Percentiles rank a stretch among this genome's conserved stretches.
phyloP scores from a whole-genome alignment of 805 yeast species.

The Hermanozyma aechmeae region DNA sequence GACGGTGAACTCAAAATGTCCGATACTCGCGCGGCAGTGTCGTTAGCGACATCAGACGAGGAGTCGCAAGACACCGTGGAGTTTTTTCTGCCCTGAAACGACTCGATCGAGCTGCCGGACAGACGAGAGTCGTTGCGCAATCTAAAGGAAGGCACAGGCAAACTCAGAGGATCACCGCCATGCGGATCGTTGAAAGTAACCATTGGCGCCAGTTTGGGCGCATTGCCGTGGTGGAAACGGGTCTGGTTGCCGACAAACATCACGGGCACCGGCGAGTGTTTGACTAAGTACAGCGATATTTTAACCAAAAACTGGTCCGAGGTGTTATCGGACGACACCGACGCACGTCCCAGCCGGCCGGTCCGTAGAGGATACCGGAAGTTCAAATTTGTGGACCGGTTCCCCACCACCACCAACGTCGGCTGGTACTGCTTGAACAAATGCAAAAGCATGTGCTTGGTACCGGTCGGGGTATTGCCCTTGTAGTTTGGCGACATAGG shows the following conservation, averaged over 20 bases:
- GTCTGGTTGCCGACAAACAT: slow-evolving; percentile 25
- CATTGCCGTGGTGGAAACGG: slow-evolving; percentile 5
- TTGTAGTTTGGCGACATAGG: slow-evolving; percentile 4
- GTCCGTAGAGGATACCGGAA: slow-evolving; percentile 30
- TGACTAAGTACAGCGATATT: slow-evolving; percentile 26
- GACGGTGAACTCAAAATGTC: no score
- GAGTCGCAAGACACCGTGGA: no score
- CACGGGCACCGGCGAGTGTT: slow-evolving; percentile 31
- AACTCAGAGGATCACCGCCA: slow-evolving; percentile 1
- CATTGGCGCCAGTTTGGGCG: slow-evolving; percentile 2
- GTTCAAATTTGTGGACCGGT: slow-evolving; percentile 29
- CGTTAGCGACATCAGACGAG: no score
- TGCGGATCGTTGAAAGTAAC: slow-evolving; percentile 7
- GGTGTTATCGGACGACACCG: background rate
- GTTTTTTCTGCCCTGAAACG: no score
- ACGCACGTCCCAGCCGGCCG: background rate
- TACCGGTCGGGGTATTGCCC: slow-evolving; percentile 10
- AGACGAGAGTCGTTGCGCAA: slow-evolving; percentile 7
- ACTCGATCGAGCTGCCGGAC: slow-evolving; percentile 10
- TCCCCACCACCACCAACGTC: slow-evolving; percentile 26
- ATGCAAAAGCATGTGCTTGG: slow-evolving; percentile 27
- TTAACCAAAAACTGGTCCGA: slow-evolving; percentile 23
- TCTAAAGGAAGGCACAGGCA: slow-evolving; percentile 1
- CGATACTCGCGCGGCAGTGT: no score
- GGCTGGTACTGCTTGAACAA: slow-evolving; percentile 34